These are phyloP conservation scores for Fusarium siculi DNA, from an alignment of 2,329 filamentous ascomycete species.

Conservation along the genomic window DNA sequence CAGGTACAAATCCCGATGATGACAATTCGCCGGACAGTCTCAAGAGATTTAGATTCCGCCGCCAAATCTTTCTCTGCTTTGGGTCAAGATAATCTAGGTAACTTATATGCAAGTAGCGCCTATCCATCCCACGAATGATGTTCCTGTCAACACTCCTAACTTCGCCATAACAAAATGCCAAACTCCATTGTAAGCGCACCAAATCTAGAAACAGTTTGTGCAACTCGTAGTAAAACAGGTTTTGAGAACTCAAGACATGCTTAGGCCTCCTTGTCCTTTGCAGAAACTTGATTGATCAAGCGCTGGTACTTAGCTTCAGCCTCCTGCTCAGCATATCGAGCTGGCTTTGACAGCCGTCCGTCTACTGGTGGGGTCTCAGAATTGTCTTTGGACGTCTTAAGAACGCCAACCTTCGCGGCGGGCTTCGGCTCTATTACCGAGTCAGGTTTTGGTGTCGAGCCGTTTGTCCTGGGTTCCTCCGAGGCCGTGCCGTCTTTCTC, in stretches of 20 bases:
- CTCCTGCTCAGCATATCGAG: slow-evolving; percentile 50
- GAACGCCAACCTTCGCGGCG: slow-evolving; percentile 46
- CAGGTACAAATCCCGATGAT: background rate
- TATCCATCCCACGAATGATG: slow-evolving; percentile 14
- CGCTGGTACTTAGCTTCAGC: slow-evolving; percentile 51
- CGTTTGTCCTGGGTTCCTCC: slow-evolving; percentile 48
- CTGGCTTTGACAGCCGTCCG: slow-evolving; percentile 36
- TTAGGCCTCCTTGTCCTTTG: slow-evolving; percentile 45
- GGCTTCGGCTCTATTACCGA: slow-evolving; percentile 39
- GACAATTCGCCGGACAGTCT: background rate
- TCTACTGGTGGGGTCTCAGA: slow-evolving; percentile 32
- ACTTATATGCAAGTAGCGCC: slow-evolving; percentile 18
- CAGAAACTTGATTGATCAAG: slow-evolving; percentile 51
- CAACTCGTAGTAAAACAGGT: background rate
- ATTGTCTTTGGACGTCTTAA: slow-evolving; percentile 49
- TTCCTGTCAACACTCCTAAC: slow-evolving; percentile 38
- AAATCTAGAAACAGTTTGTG: slow-evolving; percentile 33
- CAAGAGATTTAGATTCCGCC: background rate
- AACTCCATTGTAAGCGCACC: slow-evolving; percentile 22
- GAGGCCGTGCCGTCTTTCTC: slow-evolving; percentile 43
- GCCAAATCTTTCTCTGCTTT: background rate
- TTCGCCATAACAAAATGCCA: slow-evolving; percentile 24
- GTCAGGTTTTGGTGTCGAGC: slow-evolving; percentile 47
- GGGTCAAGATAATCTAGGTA: slow-evolving; percentile 14
- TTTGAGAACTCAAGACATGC: background rate